These are phyloP conservation scores for Dictyostelium purpureum DNA, from an alignment of 78 protist genomes.

Conservation along the genomic window DNA sequence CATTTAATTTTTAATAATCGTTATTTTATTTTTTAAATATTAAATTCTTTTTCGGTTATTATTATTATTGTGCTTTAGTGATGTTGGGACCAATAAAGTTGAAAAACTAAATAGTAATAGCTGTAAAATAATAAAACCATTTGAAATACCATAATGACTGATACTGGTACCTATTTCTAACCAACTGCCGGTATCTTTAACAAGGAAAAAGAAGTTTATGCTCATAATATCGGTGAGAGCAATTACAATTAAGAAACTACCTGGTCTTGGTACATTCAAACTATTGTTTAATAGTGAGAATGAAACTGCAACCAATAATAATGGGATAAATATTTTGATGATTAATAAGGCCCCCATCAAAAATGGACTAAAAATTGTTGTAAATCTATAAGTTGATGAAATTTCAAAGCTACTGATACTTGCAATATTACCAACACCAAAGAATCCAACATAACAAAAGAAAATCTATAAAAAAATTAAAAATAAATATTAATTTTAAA, in stretches of 20 bases:
- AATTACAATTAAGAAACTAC: constrained; percentile 73
- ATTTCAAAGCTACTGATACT: constrained; percentile 86
- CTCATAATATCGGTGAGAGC: constrained; percentile 87
- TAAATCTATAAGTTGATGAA: constrained; percentile 76
- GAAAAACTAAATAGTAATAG: constrained; percentile 66
- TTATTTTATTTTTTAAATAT: no score
- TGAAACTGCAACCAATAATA: constrained; percentile 62
- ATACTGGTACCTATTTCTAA: constrained; percentile 88
- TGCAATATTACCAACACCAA: constrained; percentile 96
- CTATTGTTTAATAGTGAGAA: constrained; percentile 51
- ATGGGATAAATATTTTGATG: constrained; percentile 84
- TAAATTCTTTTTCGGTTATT: no score
- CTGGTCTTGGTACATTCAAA: constrained; percentile 43
- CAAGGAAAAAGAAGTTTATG: constrained; percentile 92
- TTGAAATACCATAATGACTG: constrained; percentile 87
- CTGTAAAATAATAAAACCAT: constrained; percentile 81
- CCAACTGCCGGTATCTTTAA: constrained; percentile 92
- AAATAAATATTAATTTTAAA: not conserved
- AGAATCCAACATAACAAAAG: constrained; percentile 86
- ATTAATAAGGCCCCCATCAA: constrained; percentile 82
- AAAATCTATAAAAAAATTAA: constrained; percentile 23
- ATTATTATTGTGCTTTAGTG: not conserved
- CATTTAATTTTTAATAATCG: no score
- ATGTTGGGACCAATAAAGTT: constrained; percentile 42
- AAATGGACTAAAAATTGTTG: constrained; percentile 87